Evolutionary conservation across 2,329 filamentous ascomycete genomes (phyloP), one percentile per base, ranked within the genome.

Genomic region (Pseudogymnoascus destructans): DNA sequence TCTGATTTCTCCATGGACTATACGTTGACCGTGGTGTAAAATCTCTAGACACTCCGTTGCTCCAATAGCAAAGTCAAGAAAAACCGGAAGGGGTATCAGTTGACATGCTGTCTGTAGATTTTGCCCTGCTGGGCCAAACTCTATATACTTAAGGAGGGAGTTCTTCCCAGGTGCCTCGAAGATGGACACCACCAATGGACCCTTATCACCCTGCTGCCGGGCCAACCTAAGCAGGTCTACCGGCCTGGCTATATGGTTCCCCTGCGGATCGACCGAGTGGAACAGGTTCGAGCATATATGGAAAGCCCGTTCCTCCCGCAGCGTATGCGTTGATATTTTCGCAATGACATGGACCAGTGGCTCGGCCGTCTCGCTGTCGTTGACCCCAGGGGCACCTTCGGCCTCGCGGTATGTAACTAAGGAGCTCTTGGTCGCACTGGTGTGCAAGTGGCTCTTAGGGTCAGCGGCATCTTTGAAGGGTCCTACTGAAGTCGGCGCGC

Each of bases 51-150:
- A 95, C 70, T 95, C 82, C 5, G 87, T 82, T 1, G 91, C 87
- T 21, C 91, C 91, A 60, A 95, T 88, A 27, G 91, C 92, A 68
- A 96, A 96, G 66, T 95, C 86, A 25, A 97, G 78, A 66, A 96
- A 96, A 13, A 81, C 77, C 52, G 86, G 78, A 5, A 96, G 74
- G 1, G 82, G 74, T 1, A 70, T 71, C 35, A 75, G 74, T n/a
- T 75, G 70, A 23, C 7, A 3, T 30, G 13, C 3, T 30, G 8
- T 30, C 10, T 30, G 46, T 2, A 8, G 25, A 52, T 52, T 17
- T n/a, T 56, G 30, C n/a, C 40, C 25, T 1, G 85, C 84, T 1
- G 89, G 88, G 0, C 91, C 90, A 65, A 95, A 81, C 60, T 89
- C 82, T 49, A 95, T 74, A 21, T 91, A 71, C 25, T 85, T 79